A percentile compares a stretch with the other conserved stretches of the same genome.
phyloP scores from a whole-genome alignment of 768 basidiomycete species.

The Mycena rebaudengoi region DNA sequence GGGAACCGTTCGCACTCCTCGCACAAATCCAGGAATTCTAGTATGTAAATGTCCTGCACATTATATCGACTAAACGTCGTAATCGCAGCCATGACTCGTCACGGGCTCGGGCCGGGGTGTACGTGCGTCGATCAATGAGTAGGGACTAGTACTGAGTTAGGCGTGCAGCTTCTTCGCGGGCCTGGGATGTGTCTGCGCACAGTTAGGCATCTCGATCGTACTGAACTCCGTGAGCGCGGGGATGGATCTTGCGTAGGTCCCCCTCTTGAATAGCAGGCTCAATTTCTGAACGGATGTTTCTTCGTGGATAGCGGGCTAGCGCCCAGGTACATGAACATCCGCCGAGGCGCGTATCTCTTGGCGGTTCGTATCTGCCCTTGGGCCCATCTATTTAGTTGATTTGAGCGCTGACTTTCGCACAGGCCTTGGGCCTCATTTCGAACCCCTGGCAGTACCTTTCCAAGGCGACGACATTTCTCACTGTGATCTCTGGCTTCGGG shows the following conservation, averaged over 20 bases:
- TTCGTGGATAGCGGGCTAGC: conserved; percentile 12
- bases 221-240: conserved; percentile 29
- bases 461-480: conserved; percentile 8
- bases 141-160: conserved; percentile 1
- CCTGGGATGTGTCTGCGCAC: conserved; percentile 28
- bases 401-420: conserved; percentile 19
- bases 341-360: conserved; percentile 4
- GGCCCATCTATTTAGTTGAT: conserved; percentile 18
- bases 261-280: conserved; percentile 10
- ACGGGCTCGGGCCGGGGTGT: conserved; percentile 9
- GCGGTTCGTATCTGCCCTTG: conserved; percentile 16
- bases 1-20: conserved; percentile 28
- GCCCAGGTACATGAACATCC: conserved; percentile 9
- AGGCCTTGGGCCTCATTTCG: conserved; percentile 12
- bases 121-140: conserved; percentile 12
- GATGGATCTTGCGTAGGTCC: conserved; percentile 29
- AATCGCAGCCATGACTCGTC: conserved; percentile 10
- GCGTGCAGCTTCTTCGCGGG: conserved; percentile 28
- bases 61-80: conserved; percentile 8
- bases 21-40: conserved; percentile 29
- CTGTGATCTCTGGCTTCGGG: conserved; percentile 12
- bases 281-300: conserved; percentile 15
- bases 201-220: conserved; percentile 29
- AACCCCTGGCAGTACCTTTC: conserved; percentile 14
- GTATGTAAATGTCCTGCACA: conserved; percentile 17